Base-by-base conservation (phyloP, 2,329 filamentous ascomycete species). In the Phialemonium atrogriseum region DNA sequence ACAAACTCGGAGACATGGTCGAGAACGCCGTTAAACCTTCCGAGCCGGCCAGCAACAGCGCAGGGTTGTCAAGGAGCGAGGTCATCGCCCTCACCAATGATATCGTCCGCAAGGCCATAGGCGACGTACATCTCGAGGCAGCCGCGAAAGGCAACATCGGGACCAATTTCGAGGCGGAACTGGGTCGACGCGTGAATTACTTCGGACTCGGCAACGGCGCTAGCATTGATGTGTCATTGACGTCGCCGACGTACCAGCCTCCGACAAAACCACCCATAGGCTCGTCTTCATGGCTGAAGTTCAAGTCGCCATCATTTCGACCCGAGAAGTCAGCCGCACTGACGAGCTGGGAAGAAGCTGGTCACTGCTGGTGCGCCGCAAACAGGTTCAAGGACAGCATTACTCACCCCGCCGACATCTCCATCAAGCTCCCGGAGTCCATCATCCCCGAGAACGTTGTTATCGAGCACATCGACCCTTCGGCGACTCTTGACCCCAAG, bases 281-380 rank as follows among this genome's bases (percentile, higher is more conserved):
- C 28, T 39, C 10, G 32, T 35, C n/a, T 48, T 44, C 19, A 43
- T 59, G 43, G 46, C 23, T 38, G 24, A 38, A 48, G 27, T 10
- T 21, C 8, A 21, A 31, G 24, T 36, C 26, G 10, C 37, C 32
- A 13, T 34, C 34, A 20, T 47, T 43, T 39, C 58, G 66, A 1
- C 66, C 69, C 0, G 47, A 60, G n/a, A 54, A 13, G 7, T 24
- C 23, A 8, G 36, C 65, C 1, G 85, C 82, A 1, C 64, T 94
- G 3, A 51, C 58, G 2, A 58, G 64, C 4, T 94, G 88, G 86
- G 64, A 77, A 8, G 84, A 94, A 29, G 70, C 80, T 20, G 84
- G 83, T 13, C 84, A 96, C 39, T 93, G 86, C 56, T 96, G 86
- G 83, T 96, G 89, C 54, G 77, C 80, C 5, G 68, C 63, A 4